Base-by-base conservation (phyloP, 2,329 filamentous ascomycete genomes). In the Ophiocordyceps unilateralis region DNA sequence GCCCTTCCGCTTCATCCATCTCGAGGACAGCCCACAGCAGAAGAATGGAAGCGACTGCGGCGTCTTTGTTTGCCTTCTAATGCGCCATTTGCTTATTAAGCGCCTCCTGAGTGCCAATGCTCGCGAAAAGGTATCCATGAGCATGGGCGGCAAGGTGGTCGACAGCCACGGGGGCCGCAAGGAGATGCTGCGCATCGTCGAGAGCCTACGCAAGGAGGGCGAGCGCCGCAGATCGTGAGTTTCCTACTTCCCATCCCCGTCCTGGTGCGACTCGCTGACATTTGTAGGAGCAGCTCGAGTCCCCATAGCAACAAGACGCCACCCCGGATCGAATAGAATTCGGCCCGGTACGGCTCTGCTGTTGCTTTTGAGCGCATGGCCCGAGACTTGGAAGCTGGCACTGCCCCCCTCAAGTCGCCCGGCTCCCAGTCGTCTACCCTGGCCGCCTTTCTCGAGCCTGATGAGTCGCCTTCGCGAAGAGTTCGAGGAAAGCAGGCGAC, bases 21-120 rank as follows among this genome's bases (percentile, higher is more conserved):
- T 98, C 43, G 69, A 81, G 0, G 89, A 96, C 56, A 82, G 78
- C 10, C 91, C 91, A 0, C 83, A 93, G 54, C 91, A 98, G 60
- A 81, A 88, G 51, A 96, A 96, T 51, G 78, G 83, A 22, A 89
- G 76, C 56, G 91, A 98, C 61, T 98, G 91, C 53, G 91, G 91
- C 17, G 85, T 98, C 1, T 96, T 88, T 59, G 91, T 98, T 3
- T 96, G 91, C 60, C 74, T 96, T 50, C 73, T 89, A 48, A 98
- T 98, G 88, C 78, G 87, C 41, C 83, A 95, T 62, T 65, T 98
- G n/a, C 71, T 98, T 17, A 69, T 95, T 41, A 88, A 87, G 62
- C 71, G 84, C 45, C 68, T 98, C 21, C 66, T 98, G 45, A 76
- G 73, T 50, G 86, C 84, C 9, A 82, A 86, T 55, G 79, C 83